phyloP scores from a whole-genome alignment of 148 eudicot genomes.

The Camellia lanceoleosa region DNA sequence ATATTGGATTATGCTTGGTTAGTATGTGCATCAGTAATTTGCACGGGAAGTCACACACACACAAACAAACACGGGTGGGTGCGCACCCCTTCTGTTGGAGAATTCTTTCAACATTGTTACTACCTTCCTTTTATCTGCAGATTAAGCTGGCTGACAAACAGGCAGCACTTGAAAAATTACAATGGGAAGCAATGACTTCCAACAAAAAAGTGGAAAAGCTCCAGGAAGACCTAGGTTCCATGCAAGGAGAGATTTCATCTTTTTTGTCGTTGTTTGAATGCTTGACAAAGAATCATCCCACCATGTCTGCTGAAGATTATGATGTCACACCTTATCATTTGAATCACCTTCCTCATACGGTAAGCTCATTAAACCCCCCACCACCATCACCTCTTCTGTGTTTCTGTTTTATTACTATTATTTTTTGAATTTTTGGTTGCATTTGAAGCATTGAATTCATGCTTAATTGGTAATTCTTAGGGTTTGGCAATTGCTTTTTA shows the following conservation, averaged over 20 bases:
- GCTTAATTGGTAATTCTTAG: neutral
- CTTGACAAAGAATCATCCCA: constrained; percentile 43
- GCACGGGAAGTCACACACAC: too few relatives aligned
- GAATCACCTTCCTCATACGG: constrained; percentile 43
- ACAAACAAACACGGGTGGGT: too few relatives aligned
- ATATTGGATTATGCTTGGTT: too few relatives aligned
- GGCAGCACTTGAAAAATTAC: constrained; percentile 81
- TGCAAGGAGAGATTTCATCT: constrained; percentile 61
- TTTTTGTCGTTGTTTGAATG: constrained; percentile 61
- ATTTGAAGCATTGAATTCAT: neutral
- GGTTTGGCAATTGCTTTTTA: neutral
- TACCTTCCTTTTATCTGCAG: constrained; percentile 29
- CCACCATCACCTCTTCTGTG: neutral
- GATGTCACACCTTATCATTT: constrained; percentile 44
- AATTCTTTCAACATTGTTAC: neutral
- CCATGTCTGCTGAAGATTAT: constrained; percentile 45
- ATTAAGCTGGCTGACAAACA: constrained; percentile 87
- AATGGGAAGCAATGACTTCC: constrained; percentile 90
- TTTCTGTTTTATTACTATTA: neutral
- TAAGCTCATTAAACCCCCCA: constrained; percentile 35
- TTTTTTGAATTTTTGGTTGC: neutral
- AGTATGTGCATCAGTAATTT: too few relatives aligned
- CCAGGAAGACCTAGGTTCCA: constrained; percentile 58
- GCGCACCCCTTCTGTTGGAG: neutral
- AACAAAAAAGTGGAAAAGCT: constrained; percentile 64